phyloP scores from a whole-genome alignment of 495 filamentous ascomycete genomes.

The Melanomma pulvis-pyrius region DNA sequence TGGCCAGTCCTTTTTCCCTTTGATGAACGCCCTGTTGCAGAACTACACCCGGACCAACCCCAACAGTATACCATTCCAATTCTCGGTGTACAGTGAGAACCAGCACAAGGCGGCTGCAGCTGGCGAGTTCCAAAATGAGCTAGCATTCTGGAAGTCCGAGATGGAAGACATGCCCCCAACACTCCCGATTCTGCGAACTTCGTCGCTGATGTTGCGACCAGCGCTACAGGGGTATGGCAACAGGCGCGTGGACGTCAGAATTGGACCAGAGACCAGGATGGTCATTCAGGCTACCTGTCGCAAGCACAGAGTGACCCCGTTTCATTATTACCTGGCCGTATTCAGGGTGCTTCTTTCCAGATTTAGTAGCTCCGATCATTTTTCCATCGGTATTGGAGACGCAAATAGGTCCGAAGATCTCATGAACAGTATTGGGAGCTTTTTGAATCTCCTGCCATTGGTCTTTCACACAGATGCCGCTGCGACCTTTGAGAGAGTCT shows the following conservation, averaged over 20 bases:
- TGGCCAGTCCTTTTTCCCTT: not conserved
- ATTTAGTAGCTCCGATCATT: slow-evolving; percentile 14
- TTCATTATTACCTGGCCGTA: slow-evolving; percentile 53
- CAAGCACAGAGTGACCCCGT: slow-evolving; percentile 29
- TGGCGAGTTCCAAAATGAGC: not conserved
- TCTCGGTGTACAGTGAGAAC: not conserved
- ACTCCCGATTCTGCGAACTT: not conserved
- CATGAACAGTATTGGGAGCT: slow-evolving; percentile 8
- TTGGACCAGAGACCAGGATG: not conserved
- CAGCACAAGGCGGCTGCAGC: not conserved
- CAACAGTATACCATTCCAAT: not conserved
- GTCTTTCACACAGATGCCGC: not conserved
- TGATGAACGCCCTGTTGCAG: not conserved
- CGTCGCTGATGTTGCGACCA: not conserved
- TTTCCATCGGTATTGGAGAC: slow-evolving; percentile 17
- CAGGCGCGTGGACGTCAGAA: not conserved
- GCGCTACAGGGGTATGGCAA: not conserved
- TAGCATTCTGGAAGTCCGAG: not conserved
- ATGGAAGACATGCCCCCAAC: not conserved
- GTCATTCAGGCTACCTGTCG: slow-evolving; percentile 12
- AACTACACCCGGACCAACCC: not conserved
- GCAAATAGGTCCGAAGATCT: slow-evolving; percentile 23
- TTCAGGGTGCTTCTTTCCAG: slow-evolving; percentile 43
- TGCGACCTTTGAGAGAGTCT: not conserved
- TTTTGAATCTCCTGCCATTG: slow-evolving; percentile 17